phyloP scores from a whole-genome alignment of 495 filamentous ascomycete genomes.

The Staphylotrichum longicolle region DNA sequence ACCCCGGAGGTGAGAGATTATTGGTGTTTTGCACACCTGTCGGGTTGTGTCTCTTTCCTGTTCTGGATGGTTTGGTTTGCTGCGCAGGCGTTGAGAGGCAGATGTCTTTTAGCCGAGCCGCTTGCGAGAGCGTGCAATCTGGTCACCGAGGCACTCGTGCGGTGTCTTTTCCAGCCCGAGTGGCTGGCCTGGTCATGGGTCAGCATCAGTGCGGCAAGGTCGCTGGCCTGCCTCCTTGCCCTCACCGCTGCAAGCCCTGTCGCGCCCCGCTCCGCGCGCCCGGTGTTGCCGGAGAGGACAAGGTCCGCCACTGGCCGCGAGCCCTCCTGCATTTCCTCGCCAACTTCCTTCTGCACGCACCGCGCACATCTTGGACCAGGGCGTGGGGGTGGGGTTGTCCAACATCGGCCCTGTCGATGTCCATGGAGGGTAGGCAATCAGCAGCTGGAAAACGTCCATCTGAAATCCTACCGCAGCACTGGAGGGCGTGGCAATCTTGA shows the following conservation, averaged over 20 bases:
- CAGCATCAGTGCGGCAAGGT: not conserved
- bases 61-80: too few relatives aligned
- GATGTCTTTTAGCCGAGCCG: not conserved
- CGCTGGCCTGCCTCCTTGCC: not conserved
- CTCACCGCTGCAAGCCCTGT: conserved; percentile 5
- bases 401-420: not conserved
- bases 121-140: not conserved
- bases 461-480: not conserved
- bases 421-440: too few relatives aligned
- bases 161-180: not conserved
- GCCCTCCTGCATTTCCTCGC: too few relatives aligned
- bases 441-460: too few relatives aligned
- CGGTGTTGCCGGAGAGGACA: not conserved
- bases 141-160: conserved; percentile 1
- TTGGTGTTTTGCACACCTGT: not conserved
- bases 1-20: not conserved
- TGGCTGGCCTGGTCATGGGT: not conserved
- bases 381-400: not conserved
- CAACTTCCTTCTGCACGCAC: too few relatives aligned
- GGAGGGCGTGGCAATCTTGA: not conserved
- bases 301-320: not conserved
- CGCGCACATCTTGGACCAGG: too few relatives aligned
- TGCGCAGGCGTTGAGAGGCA: too few relatives aligned
- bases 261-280: not conserved
- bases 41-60: too few relatives aligned